Evolutionary conservation across 2,329 filamentous ascomycete species (phyloP).

Genomic region (Bipolaris zeicola): DNA sequence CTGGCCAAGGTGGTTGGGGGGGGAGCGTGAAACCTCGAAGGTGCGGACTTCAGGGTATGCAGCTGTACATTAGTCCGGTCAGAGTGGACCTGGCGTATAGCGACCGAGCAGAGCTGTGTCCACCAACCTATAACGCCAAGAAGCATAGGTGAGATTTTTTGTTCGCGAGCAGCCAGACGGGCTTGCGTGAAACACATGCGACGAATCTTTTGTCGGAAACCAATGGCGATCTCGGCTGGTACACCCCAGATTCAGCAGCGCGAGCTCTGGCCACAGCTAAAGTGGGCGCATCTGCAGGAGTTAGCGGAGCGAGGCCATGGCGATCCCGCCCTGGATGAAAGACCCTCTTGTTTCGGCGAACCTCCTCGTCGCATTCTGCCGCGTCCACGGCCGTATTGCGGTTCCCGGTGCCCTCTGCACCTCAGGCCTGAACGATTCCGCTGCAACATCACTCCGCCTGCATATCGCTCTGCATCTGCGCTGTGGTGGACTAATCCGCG

Average conservation of each 20-base stretch:
- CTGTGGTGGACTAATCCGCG: background rate
- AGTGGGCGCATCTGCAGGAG: constrained; percentile 12
- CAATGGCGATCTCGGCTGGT: constrained; percentile 10
- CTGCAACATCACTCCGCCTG: constrained; percentile 5
- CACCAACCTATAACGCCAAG: background rate
- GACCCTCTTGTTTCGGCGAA: constrained; percentile 28
- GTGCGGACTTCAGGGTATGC: background rate
- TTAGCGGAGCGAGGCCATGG: constrained; percentile 13
- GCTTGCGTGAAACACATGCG: constrained; percentile 12
- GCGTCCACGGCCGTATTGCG: constrained; percentile 17
- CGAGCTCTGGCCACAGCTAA: constrained; percentile 22
- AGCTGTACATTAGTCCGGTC: constrained; percentile 8
- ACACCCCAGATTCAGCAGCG: constrained; percentile 17
- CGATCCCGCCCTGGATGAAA: constrained; percentile 23
- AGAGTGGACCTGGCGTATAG: constrained; percentile 7
- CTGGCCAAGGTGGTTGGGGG: background rate
- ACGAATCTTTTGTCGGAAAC: constrained; percentile 8
- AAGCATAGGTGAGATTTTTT: background rate
- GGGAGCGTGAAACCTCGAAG: background rate
- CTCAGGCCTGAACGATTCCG: constrained; percentile 2
- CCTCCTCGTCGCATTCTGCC: constrained; percentile 22
- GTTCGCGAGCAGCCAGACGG: background rate
- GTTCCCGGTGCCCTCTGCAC: constrained; percentile 16
- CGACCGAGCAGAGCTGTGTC: background rate
- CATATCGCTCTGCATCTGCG: constrained; percentile 1